These are phyloP conservation scores for Penicillium lagena DNA, from an alignment of 495 filamentous ascomycete species.

Conservation along the genomic window DNA sequence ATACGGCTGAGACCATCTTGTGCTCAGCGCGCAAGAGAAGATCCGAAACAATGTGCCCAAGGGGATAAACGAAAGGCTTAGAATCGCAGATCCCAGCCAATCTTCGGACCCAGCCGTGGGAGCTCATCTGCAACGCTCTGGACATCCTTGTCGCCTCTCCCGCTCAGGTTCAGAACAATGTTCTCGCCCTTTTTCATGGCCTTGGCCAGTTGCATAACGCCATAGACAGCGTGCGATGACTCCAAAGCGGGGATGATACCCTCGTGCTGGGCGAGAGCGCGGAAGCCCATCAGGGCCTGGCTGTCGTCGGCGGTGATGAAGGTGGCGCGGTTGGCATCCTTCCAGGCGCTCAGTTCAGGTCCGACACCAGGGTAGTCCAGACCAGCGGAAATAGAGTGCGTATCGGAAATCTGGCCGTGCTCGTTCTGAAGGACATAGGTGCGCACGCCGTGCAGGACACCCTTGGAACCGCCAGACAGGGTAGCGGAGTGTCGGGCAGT, in stretches of 20 bases:
- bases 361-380: slow-evolving; percentile 97
- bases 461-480: slow-evolving; percentile 78
- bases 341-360: slow-evolving; percentile 87
- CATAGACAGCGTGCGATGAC: slow-evolving; percentile 86
- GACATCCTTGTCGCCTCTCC: slow-evolving; percentile 95
- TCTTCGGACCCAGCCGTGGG: slow-evolving; percentile 79
- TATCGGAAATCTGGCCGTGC: slow-evolving; percentile 88
- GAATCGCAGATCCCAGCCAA: slow-evolving; percentile 92
- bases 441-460: slow-evolving; percentile 90
- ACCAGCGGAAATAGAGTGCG: slow-evolving; percentile 94
- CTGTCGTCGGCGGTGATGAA: slow-evolving; percentile 92
- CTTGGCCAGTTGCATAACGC: slow-evolving; percentile 84
- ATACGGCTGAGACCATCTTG: no score
- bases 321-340: slow-evolving; percentile 75
- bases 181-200: slow-evolving; percentile 83
- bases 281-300: slow-evolving; percentile 86
- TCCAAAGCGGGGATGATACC: slow-evolving; percentile 97
- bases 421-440: slow-evolving; percentile 92
- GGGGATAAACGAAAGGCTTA: slow-evolving; percentile 8
- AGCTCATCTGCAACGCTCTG: slow-evolving; percentile 96
- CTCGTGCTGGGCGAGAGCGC: slow-evolving; percentile 73
- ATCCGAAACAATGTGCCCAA: no score
- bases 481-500: slow-evolving; percentile 86
- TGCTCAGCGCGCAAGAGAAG: no score
- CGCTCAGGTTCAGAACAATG: slow-evolving; percentile 89